Conservation (phyloP, 148 eudicot genomes). For the Nepenthes mirabilis region DNA sequence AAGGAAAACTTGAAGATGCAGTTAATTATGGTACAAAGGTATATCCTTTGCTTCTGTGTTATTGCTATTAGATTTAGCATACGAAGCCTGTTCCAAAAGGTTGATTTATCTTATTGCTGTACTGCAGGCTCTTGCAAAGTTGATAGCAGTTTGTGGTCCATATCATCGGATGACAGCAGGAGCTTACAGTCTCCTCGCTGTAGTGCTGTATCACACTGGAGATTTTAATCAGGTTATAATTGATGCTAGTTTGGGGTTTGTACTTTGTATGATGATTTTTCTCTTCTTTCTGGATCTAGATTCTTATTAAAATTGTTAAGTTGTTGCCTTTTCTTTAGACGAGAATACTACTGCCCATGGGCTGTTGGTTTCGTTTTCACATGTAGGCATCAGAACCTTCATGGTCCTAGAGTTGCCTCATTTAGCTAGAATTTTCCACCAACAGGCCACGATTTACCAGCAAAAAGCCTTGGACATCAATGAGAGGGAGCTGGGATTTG, state of each 20-base stretch:
- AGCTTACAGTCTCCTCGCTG: constrained; percentile 99
- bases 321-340: not conserved
- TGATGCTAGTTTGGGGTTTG: not conserved
- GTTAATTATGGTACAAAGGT: constrained; percentile 99
- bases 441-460: constrained; percentile 93
- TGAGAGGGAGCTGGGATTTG: constrained; percentile 95
- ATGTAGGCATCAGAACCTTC: not conserved
- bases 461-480: constrained; percentile 99
- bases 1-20: constrained; percentile 99
- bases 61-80: not conserved
- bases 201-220: constrained; percentile 96
- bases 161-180: constrained; percentile 99
- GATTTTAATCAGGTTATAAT: constrained; percentile 91
- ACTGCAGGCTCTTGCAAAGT: constrained; percentile 93
- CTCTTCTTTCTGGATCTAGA: not conserved
- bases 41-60: constrained; percentile 3
- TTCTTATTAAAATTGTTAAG: not conserved
- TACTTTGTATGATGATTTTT: not conserved
- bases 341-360: not conserved
- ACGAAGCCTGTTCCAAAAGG: not conserved
- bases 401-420: constrained; percentile 8
- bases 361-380: not conserved
- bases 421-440: not conserved
- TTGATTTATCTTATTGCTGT: constrained; percentile 5
- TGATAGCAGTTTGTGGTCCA: constrained; percentile 98